Evolutionary conservation across 164 flowering plant species (phyloP), one percentile per base, ranked within the genome.

Genomic region (Aristolochia fimbriata): DNA sequence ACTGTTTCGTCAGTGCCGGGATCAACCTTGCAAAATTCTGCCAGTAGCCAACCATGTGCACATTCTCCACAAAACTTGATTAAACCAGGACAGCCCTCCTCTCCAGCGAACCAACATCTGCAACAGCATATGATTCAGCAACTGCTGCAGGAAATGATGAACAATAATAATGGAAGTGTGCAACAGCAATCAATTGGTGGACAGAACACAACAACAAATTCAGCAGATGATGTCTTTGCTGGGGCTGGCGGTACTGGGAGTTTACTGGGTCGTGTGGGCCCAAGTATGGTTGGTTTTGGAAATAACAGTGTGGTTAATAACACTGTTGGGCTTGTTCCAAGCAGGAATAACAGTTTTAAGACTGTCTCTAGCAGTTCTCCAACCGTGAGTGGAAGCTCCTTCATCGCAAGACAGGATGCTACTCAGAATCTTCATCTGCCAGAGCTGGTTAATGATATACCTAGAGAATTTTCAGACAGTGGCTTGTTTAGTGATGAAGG

Each of bases 101-200:
- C 48, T 16, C 63, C 25, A 21, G 41, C 16, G 17, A 81, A 73
- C 62, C 88, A 71, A 68, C 74, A 77, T 48, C 49, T 85, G 45
- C 93, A 81, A 51, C 90, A 81, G 59, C 94, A 83, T 45, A 75
- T 85, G 84, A 75, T 93, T 60, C 97, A 93, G 70, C 97, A 86
- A 52, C 61, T 86, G 53, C 76, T 86, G 64, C 96, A 88, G 61
- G 89, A 84, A 64, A 81, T 86, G 80, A 66, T 77, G 47, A 76
- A 65, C 51, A 83, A 62, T 10, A 52, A 53, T 59, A 69, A 58
- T 37, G 75, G 80, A 11, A 50, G n/a, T 8, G 31, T 20, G 30
- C 52, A 59, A 22, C 53, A 51, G 47, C 63, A 54, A 21, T 43
- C 62, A 15, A 37, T 51, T 17, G 9, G 51, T 33, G 54, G 62